A percentile compares a stretch with the other conserved stretches of the same genome.
These are phyloP conservation scores for Geranium incanum DNA, from an alignment of 441 rosid species.

Conservation along the genomic window DNA sequence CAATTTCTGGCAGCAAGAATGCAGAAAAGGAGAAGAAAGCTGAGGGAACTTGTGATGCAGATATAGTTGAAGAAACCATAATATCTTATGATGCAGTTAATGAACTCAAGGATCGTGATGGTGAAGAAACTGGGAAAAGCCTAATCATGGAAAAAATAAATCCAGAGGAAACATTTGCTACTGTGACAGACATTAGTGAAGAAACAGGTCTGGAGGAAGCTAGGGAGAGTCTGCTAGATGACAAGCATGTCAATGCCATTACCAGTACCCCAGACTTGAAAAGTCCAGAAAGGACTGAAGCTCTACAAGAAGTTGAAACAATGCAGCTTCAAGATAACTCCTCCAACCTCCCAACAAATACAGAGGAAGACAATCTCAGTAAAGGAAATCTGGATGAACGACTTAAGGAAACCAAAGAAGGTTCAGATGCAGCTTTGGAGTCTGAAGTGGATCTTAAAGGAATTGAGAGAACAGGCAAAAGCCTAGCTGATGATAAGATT, in stretches of 20 bases:
- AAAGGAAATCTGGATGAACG: too few relatives aligned
- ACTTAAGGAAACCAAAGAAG: background rate
- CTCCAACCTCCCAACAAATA: background rate
- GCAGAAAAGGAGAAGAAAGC: slow-evolving; percentile 17
- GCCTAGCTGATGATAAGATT: slow-evolving; percentile 16
- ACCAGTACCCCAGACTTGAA: background rate
- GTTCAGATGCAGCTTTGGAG: slow-evolving; percentile 6
- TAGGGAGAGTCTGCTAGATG: slow-evolving; percentile 1
- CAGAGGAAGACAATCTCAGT: slow-evolving; percentile 6
- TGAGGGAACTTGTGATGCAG: slow-evolving; percentile 16
- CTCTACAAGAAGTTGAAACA: slow-evolving; percentile 2
- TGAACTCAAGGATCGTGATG: slow-evolving; percentile 13
- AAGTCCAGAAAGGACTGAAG: background rate
- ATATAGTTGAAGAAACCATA: slow-evolving; percentile 16
- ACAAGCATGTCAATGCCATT: background rate
- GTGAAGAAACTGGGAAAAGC: slow-evolving; percentile 10
- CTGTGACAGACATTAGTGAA: background rate
- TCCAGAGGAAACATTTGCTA: slow-evolving; percentile 5
- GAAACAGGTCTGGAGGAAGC: slow-evolving; percentile 5
- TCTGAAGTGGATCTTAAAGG: slow-evolving; percentile 2
- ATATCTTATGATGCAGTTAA: slow-evolving; percentile 9
- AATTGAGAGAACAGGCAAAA: slow-evolving; percentile 9
- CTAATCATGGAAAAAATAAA: slow-evolving; percentile 7
- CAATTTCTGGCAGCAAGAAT: slow-evolving; percentile 7
- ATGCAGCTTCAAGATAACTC: background rate